A percentile compares a stretch with the other conserved stretches of the same genome.
phyloP scores from a whole-genome alignment of 2,329 filamentous ascomycete genomes.

The Aplosporella prunicola region DNA sequence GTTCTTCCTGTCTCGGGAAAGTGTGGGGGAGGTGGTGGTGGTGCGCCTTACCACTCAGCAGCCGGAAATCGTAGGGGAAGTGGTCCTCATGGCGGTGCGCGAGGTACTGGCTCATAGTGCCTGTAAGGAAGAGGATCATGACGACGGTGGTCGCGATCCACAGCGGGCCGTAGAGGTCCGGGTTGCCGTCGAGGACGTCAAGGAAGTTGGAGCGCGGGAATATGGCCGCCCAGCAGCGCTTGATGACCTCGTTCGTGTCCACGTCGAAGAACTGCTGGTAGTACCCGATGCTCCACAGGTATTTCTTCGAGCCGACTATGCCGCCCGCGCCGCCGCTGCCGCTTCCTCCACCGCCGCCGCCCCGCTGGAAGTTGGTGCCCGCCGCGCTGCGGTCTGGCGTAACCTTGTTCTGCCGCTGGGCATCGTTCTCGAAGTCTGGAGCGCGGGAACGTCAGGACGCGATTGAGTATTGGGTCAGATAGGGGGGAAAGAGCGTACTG shows the following conservation, averaged over 20 bases:
- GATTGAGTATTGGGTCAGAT: no score
- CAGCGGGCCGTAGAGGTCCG: constrained; percentile 91
- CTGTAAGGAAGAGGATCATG: constrained; percentile 87
- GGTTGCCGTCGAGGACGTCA: constrained; percentile 92
- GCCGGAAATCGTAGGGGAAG: constrained; percentile 84
- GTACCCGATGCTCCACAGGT: constrained; percentile 85
- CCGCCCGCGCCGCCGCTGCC: constrained; percentile 19
- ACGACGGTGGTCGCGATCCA: constrained; percentile 99
- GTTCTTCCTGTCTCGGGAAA: neutral
- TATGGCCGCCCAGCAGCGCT: constrained; percentile 78
- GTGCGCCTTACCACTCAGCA: constrained; percentile 61
- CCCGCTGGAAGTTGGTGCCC: neutral
- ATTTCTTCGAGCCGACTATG: constrained; percentile 53
- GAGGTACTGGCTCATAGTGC: constrained; percentile 88
- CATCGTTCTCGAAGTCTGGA: constrained; percentile 57
- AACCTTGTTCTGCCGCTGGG: constrained; percentile 42
- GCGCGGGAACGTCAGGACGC: neutral
- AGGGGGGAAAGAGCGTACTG: constrained; percentile 39
- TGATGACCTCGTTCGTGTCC: constrained; percentile 80
- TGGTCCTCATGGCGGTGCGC: constrained; percentile 55
- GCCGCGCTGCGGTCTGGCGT: constrained; percentile 26
- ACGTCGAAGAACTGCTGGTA: constrained; percentile 99
- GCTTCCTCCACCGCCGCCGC: constrained; percentile 19
- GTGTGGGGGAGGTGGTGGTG: neutral
- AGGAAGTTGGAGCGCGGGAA: constrained; percentile 92